phyloP scores from a whole-genome alignment of 2,329 filamentous ascomycete genomes.

The Fusarium stilboides region DNA sequence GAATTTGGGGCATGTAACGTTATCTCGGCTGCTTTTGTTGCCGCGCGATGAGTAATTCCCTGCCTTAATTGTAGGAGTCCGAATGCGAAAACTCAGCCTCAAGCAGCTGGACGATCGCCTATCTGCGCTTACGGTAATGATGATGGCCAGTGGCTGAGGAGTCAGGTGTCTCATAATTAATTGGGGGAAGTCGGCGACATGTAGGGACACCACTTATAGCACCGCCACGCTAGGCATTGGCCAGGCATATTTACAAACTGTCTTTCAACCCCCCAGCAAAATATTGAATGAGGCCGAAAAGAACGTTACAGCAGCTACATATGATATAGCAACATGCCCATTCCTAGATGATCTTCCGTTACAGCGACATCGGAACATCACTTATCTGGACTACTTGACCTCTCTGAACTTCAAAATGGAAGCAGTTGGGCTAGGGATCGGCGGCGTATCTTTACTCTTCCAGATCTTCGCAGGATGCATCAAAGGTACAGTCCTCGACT shows the following conservation, averaged over 20 bases:
- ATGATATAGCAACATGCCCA: too few relatives aligned
- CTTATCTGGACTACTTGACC: too few relatives aligned
- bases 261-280: too few relatives aligned
- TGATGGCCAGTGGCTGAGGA: neutral
- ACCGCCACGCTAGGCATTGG: too few relatives aligned
- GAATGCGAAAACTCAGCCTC: neutral
- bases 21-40: neutral
- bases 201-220: too few relatives aligned
- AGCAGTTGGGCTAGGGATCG: slow-evolving; percentile 2
- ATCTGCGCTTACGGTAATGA: neutral
- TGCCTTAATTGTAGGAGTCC: neutral
- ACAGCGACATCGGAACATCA: too few relatives aligned
- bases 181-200: too few relatives aligned
- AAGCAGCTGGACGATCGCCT: neutral
- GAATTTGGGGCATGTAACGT: neutral
- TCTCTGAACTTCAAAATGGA: neutral
- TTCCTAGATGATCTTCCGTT: too few relatives aligned
- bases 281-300: too few relatives aligned
- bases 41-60: neutral
- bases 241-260: too few relatives aligned
- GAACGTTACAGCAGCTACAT: too few relatives aligned
- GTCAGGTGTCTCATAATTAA: too few relatives aligned
- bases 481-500: neutral
- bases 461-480: slow-evolving; percentile 16
- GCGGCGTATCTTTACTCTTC: slow-evolving; percentile 8